Percentiles rank a stretch among this genome's conserved stretches.
Conservation (phyloP, 306 rosid genomes). For the Cicer judaicum region DNA sequence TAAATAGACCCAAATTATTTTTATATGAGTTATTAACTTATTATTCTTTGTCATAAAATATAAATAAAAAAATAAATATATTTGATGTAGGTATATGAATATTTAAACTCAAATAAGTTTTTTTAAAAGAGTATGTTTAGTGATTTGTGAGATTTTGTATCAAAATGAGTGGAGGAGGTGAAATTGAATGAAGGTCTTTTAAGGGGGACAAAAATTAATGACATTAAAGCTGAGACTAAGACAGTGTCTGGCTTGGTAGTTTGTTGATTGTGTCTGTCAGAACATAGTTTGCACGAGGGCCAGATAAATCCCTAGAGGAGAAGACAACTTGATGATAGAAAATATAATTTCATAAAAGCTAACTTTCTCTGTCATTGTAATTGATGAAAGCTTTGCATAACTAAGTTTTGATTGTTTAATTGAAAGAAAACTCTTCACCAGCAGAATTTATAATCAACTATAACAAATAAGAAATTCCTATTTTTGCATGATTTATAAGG, state of each 20-base stretch:
- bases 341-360: neutral
- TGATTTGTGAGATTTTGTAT: neutral
- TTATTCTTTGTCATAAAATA: too few species aligned
- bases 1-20: too few species aligned
- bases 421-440: too few species aligned
- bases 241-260: slow-evolving; percentile 46
- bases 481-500: slow-evolving; percentile 11
- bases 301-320: slow-evolving; percentile 32
- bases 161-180: slow-evolving; percentile 38
- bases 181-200: slow-evolving; percentile 12
- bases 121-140: too few species aligned
- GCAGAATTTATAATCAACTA: too few species aligned
- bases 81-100: too few species aligned
- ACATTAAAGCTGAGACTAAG: slow-evolving; percentile 19
- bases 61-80: too few species aligned
- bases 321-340: slow-evolving; percentile 21
- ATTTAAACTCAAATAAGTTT: too few species aligned
- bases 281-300: slow-evolving; percentile 24
- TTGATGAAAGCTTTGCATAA: slow-evolving; percentile 35
- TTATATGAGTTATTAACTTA: too few species aligned
- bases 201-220: slow-evolving; percentile 35
- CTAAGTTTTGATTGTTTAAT: neutral
- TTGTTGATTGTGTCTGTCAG: slow-evolving; percentile 36
- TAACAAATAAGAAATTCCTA: neutral
- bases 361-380: slow-evolving; percentile 10